Conservation (phyloP, 192 early-diverging fungal genomes). For the Linnemannia schmuckeri region DNA sequence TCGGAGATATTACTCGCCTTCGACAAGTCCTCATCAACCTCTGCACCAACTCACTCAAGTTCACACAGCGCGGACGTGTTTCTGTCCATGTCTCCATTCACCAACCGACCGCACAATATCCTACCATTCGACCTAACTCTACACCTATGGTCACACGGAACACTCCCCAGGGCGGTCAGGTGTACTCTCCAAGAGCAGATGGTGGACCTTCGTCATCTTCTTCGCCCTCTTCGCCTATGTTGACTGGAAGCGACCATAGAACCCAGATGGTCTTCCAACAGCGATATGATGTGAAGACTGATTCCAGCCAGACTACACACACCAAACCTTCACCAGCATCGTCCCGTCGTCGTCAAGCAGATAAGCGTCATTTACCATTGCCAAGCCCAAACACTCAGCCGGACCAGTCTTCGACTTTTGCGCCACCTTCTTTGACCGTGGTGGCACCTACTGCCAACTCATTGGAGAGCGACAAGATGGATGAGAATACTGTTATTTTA, state of each 20-base stretch:
- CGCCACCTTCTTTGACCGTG: constrained; percentile 35
- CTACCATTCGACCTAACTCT: constrained; percentile 26
- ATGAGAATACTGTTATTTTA: constrained; percentile 49
- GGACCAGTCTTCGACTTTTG: not conserved
- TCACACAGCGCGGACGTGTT: constrained; percentile 44
- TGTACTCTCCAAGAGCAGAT: not conserved
- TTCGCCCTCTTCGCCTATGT: constrained; percentile 42
- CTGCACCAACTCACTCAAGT: constrained; percentile 69
- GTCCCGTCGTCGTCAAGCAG: constrained; percentile 33
- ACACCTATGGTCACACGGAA: constrained; percentile 27
- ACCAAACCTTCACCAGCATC: constrained; percentile 27
- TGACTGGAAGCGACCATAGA: constrained; percentile 33
- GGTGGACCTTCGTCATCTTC: not conserved
- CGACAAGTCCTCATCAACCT: constrained; percentile 67
- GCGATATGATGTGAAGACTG: constrained; percentile 47
- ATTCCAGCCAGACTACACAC: not conserved
- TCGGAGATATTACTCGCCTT: constrained; percentile 66
- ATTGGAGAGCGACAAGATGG: constrained; percentile 24
- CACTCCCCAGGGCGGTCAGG: constrained; percentile 2
- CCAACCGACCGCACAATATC: constrained; percentile 25
- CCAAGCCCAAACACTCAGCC: not conserved
- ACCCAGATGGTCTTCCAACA: constrained; percentile 52
- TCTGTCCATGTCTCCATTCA: constrained; percentile 53
- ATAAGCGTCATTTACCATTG: constrained; percentile 18
- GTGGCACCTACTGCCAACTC: constrained; percentile 55